Base-by-base conservation (phyloP, 164 flowering plant species). In the Umbilicus rupestris region DNA sequence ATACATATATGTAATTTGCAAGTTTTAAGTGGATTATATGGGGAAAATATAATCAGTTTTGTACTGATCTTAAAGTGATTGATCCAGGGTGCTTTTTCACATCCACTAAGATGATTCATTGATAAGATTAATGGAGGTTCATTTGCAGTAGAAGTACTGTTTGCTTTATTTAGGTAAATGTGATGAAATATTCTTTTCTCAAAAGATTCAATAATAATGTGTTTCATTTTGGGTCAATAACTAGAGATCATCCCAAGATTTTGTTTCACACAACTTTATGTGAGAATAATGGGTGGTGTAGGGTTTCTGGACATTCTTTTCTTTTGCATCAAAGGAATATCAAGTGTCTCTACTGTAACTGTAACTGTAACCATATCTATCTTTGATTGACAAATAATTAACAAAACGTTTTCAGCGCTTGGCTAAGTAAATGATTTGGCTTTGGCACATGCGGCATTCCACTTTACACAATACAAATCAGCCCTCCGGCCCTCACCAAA, bases 361-460 rank as follows among this genome's bases (percentile, higher is more conserved):
- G n/a, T n/a, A n/a, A n/a, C n/a, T 3, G 12, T 28, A 55, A 55
- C 33, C 17, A 55, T 28, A 55, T 55, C 35, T 29, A 55, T 55
- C 33, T 55, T 28, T 55, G 33, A 26, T 55, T 55, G 33, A 26
- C 60, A 55, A 55, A 55, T 55, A 26, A 28, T 55, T 33, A 17
- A 28, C 60, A 26, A 55, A 28, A 55, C 14, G 60, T 55, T 55
- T 28, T 28, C 33, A 55, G 60, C 11, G 60, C 60, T 55, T 55
- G 33, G 19, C 60, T 55, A 55, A 55, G 59, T 26, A 55, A 55
- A 55, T 55, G 60, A 79, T 84, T 83, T 73, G 82, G 84, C 81
- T 88, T 86, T 86, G 81, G 73, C 98, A 92, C 92, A 88, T 93
- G 94, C n/a, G n/a, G n/a, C 90, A 81, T 66, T 79, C 91, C 90